Evolutionary conservation across 495 filamentous ascomycete species (phyloP), one percentile per base, ranked within the genome.

Genomic region (Aspergillus indologenus): DNA sequence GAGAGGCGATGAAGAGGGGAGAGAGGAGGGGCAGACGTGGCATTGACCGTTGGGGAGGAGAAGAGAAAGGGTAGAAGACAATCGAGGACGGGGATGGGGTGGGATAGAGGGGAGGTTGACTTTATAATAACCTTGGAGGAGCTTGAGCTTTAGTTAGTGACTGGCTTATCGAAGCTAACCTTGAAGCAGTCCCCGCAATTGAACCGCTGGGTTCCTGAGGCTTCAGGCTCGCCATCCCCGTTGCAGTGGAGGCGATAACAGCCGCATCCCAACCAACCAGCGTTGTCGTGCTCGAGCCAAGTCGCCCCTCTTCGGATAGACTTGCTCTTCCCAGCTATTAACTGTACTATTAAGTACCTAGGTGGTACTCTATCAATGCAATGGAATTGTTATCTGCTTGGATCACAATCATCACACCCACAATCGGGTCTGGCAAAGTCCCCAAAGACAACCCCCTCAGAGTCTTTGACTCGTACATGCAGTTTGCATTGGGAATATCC

Each of bases 321-420:
- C 64, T 64, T 75, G 56, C 72, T 73, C 67, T 71, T 75, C 60
- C 20, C 24, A 59, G 63, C 9, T 40, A 44, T 26, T 56, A 52
- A 26, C 29, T 31, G n/a, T n/a, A n/a, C n/a, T n/a, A n/a, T 29
- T 29, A 20, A 19, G 17, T 40, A 20, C 17, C 9, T 53, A n/a
- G n/a, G n/a, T n/a, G n/a, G n/a, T n/a, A n/a, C n/a, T n/a, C n/a
- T n/a, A n/a, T n/a, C n/a, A n/a, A n/a, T n/a, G n/a, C n/a, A n/a
- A n/a, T n/a, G n/a, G n/a, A n/a, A n/a, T n/a, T n/a, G n/a, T n/a
- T n/a, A n/a, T n/a, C n/a, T n/a, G n/a, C n/a, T n/a, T n/a, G n/a
- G n/a, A n/a, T n/a, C 24, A 40, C 26, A 18, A 8, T 43, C n/a
- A 43, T 7, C 24, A 21, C 18, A 2, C 52, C 19, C 14, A 21